Conservation (phyloP, 2,329 filamentous ascomycete genomes). For the Trichoderma afroharzianum region DNA sequence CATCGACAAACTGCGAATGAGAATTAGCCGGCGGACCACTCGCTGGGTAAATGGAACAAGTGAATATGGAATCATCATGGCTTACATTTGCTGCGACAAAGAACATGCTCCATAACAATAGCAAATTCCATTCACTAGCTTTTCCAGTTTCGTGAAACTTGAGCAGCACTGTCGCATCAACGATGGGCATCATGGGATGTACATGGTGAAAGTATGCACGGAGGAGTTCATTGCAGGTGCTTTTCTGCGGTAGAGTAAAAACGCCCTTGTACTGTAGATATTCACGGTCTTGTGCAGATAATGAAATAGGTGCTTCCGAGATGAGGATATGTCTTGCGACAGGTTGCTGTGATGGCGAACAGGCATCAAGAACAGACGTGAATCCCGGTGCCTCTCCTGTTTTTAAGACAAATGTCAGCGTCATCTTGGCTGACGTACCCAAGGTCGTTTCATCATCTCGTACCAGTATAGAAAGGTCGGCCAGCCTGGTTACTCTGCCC, state of each 20-base stretch:
- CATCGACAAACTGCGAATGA: neutral
- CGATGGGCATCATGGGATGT: neutral
- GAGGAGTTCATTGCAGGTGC: neutral
- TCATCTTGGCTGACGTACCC: neutral
- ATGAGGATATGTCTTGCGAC: neutral
- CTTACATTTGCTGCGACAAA: conserved; percentile 3
- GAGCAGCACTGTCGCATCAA: conserved; percentile 1
- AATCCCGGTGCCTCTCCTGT: neutral
- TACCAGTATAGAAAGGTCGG: neutral
- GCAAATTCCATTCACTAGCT: neutral
- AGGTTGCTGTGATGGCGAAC: neutral
- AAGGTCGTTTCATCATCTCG: neutral
- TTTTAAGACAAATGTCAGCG: neutral
- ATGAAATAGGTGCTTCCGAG: neutral
- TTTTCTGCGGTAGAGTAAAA: neutral
- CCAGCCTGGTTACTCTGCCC: neutral
- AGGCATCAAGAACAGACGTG: neutral
- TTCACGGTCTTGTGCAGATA: neutral
- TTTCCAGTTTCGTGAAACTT: neutral
- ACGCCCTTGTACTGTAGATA: neutral
- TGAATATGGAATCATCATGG: neutral
- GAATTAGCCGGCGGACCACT: neutral
- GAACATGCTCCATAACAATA: conserved; percentile 11
- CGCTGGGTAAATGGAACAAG: neutral
- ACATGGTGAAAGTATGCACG: conserved; percentile 11